Base-by-base conservation (phyloP, 1,139 yeast species). In the Lodderomyces orthopsilosis region DNA sequence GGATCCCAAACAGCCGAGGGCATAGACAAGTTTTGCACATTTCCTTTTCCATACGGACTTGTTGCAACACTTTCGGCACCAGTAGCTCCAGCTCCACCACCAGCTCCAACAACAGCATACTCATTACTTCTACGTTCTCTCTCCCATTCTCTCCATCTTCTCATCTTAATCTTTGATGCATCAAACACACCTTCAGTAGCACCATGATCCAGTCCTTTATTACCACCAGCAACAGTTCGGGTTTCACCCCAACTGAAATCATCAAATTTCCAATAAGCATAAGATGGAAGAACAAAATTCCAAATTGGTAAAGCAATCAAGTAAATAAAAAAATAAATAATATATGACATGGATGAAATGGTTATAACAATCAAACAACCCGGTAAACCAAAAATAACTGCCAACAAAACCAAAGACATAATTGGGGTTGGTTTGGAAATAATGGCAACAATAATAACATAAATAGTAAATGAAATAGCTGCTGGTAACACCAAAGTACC, bases 201-300 rank as follows among this genome's bases (percentile, higher is more conserved):
- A 45, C 81, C 90, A 60, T 88, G 95, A 4, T 66, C 75, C 34
- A 15, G 34, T 28, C 81, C 86, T 51, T 75, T 75, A 49, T 74
- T 80, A 9, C 81, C 94, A 37, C 93, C 95, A 15, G 80, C 81
- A 46, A 93, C 81, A 17, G 86, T 77, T 72, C 98, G 79, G 4
- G 98, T 93, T 52, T 91, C 98, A 63, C 98, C 98, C 98, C 98
- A 93, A 56, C 93, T 82, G 68, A 93, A 93, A 64, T 93, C 98
- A 64, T 93, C 98, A 65, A 93, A 93, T 64, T 91, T 91, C 98
- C 98, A 93, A 56, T 64, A 93, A 0, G 98, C 89, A 65, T 93
- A 88, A 41, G 81, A 62, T 3, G 98, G 98, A 44, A 93, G 73
- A 5, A 91, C 84, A 60, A 93, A 87, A 63, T 93, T 93, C 98